These are phyloP conservation scores for Drechslerella coelobrocha DNA, from an alignment of 2,329 filamentous ascomycete species.

Conservation along the genomic window DNA sequence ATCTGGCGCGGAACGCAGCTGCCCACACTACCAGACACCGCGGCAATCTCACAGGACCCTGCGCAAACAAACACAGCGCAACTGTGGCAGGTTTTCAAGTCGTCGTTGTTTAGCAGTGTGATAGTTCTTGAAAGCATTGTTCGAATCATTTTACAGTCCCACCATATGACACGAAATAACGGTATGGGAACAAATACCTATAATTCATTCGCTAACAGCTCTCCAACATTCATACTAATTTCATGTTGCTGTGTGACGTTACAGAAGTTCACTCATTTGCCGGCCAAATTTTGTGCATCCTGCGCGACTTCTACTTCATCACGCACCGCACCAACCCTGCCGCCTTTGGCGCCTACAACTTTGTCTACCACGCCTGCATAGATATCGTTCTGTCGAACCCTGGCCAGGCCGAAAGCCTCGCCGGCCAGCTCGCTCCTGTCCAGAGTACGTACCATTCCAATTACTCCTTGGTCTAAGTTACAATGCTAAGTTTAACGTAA, in stretches of 20 bases:
- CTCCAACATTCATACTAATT: not conserved
- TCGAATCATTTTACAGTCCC: slow-evolving; percentile 67
- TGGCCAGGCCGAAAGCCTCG: slow-evolving; percentile 69
- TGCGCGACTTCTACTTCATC: slow-evolving; percentile 82
- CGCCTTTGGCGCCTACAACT: slow-evolving; percentile 82
- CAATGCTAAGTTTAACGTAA: too few species aligned
- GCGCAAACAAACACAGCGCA: slow-evolving; percentile 37
- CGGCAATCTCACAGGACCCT: slow-evolving; percentile 27
- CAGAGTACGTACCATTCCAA: slow-evolving; percentile 31
- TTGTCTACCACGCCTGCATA: slow-evolving; percentile 80
- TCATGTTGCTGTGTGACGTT: slow-evolving; percentile 3
- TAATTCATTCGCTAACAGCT: not conserved
- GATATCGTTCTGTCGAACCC: slow-evolving; percentile 80
- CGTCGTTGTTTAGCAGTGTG: slow-evolving; percentile 76
- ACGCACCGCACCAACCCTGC: slow-evolving; percentile 75
- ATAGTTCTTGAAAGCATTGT: slow-evolving; percentile 77
- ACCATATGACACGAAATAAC: slow-evolving; percentile 59
- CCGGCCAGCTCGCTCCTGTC: slow-evolving; percentile 58
- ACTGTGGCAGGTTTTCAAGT: slow-evolving; percentile 76
- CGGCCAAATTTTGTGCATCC: slow-evolving; percentile 72
- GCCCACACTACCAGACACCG: slow-evolving; percentile 30
- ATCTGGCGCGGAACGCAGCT: slow-evolving; percentile 37
- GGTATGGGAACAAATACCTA: slow-evolving; percentile 4
- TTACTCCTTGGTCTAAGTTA: slow-evolving; percentile 17
- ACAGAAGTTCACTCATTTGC: slow-evolving; percentile 70